Percentiles rank a stretch among this genome's conserved stretches.
Conservation (phyloP, 371 early-diverging fungal species). For the Syncephalis plumigaleata region DNA sequence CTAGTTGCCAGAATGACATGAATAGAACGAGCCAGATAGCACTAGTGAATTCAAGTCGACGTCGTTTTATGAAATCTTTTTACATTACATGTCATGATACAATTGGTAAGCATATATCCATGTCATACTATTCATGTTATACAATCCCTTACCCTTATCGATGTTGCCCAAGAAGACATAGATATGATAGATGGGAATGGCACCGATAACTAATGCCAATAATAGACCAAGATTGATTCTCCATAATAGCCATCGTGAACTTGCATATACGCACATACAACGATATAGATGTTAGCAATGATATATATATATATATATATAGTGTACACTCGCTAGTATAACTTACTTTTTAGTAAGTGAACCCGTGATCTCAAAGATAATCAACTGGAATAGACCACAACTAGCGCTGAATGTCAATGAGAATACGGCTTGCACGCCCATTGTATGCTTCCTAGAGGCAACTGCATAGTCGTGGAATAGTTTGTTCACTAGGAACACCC, state of each 20-base stretch:
- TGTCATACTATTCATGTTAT: too few species aligned
- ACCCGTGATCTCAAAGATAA: slow-evolving; percentile 64
- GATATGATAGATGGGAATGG: slow-evolving; percentile 63
- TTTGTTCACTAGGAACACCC: slow-evolving; percentile 26
- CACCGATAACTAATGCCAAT: slow-evolving; percentile 38
- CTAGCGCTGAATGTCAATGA: slow-evolving; percentile 57
- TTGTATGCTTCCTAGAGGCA: slow-evolving; percentile 17
- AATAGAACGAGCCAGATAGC: slow-evolving; percentile 37
- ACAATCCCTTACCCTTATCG: slow-evolving; percentile 4
- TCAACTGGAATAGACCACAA: slow-evolving; percentile 60
- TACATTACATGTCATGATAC: too few species aligned
- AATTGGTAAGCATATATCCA: too few species aligned
- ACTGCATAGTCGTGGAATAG: slow-evolving; percentile 29
- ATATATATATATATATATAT: background rate
- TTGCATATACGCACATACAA: too few species aligned
- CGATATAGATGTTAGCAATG: background rate
- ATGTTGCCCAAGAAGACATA: slow-evolving; percentile 33
- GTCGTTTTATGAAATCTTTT: slow-evolving; percentile 11
- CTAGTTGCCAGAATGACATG: slow-evolving; percentile 49
- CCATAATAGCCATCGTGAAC: slow-evolving; percentile 62
- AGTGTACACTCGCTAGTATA: background rate
- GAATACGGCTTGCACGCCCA: slow-evolving; percentile 47
- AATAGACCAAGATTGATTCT: slow-evolving; percentile 41
- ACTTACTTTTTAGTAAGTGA: slow-evolving; percentile 44
- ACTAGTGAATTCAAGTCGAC: slow-evolving; percentile 22